Evolutionary conservation across 805 yeast species (phyloP).

Genomic region (Metschnikowia reukaufii): DNA sequence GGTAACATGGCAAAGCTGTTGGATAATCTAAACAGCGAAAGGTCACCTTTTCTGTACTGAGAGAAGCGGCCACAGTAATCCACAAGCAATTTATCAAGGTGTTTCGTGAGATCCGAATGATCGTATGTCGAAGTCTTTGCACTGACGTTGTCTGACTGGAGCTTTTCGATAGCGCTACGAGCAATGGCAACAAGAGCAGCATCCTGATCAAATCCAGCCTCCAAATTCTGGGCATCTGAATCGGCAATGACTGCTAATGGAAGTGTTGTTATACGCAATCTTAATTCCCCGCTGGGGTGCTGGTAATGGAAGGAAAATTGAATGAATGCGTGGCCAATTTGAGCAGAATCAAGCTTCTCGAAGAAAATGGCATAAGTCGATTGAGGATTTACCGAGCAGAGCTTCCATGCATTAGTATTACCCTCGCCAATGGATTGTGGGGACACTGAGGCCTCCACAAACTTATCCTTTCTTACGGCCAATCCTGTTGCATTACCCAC

Average conservation of each 20-base stretch:
- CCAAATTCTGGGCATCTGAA: conserved; percentile 41
- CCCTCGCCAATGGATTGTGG: conserved; percentile 46
- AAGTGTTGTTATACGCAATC: conserved; percentile 62
- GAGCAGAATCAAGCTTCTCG: conserved; percentile 45
- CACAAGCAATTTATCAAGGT: conserved; percentile 49
- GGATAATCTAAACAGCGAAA: conserved; percentile 51
- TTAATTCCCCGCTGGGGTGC: conserved; percentile 56
- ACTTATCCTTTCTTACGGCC: conserved; percentile 26
- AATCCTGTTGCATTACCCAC: conserved; percentile 63
- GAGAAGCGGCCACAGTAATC: conserved; percentile 49
- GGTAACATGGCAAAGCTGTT: conserved; percentile 56
- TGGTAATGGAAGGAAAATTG: conserved; percentile 64
- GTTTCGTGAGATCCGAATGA: conserved; percentile 40
- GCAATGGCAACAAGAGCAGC: conserved; percentile 64
- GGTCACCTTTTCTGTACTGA: conserved; percentile 46
- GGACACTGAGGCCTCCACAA: conserved; percentile 29
- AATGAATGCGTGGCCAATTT: conserved; percentile 32
- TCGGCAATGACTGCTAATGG: conserved; percentile 44
- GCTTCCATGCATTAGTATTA: conserved; percentile 58
- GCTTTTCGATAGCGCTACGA: conserved; percentile 49
- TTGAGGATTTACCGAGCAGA: conserved; percentile 55
- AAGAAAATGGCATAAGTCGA: conserved; percentile 60
- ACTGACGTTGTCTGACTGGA: conserved; percentile 23
- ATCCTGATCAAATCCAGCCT: conserved; percentile 63
- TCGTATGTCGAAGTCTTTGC: conserved; percentile 22